Base-by-base conservation (phyloP, 345 rosid genomes). In the Brassica cretica region DNA sequence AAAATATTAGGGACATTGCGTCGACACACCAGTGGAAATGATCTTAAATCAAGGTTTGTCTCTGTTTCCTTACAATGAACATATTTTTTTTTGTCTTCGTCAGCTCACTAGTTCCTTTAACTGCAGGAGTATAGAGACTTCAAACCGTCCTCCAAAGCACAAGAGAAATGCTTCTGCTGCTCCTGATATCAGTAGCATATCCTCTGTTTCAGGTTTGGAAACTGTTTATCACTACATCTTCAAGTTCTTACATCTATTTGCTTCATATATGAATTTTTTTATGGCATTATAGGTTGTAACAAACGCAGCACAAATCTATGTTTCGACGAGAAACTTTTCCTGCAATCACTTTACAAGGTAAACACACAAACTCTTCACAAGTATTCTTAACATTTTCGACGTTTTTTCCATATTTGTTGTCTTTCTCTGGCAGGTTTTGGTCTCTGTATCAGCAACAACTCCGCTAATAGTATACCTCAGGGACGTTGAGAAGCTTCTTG, bases 281-380 rank as follows among this genome's bases (percentile, higher is more conserved):
- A 76, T 27, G 56, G 70, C 72, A 61, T 77, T 79, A 15, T 78
- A 91, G 96, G 81, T 76, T 69, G 80, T 58, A 75, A 74, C 55
- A 92, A 81, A 80, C 91, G 90, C 56, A 53, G 77, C 18, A 82
- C 83, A 80, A 85, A 85, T 82, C 91, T 92, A 91, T 91, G 96
- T 16, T 91, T 93, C 27, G 92, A 89, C 66, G 96, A 91, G 81
- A 93, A 87, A 82, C 81, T 84, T 55, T 93, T 95, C 82, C 72
- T 95, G 16, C 90, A 86, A 53, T 89, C 99, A 64, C 94, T 95
- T 74, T 87, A 87, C 88, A 90, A 95, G 97, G 99, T 95, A 89
- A 69, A 58, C 19, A 11, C 35, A 7, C 0, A 64, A 24, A 63
- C 64, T 68, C 39, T 62, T 24, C 64, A 19, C 19, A 49, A 72